Conservation (phyloP, 768 basidiomycete species). For the Phaffia tasmanica region DNA sequence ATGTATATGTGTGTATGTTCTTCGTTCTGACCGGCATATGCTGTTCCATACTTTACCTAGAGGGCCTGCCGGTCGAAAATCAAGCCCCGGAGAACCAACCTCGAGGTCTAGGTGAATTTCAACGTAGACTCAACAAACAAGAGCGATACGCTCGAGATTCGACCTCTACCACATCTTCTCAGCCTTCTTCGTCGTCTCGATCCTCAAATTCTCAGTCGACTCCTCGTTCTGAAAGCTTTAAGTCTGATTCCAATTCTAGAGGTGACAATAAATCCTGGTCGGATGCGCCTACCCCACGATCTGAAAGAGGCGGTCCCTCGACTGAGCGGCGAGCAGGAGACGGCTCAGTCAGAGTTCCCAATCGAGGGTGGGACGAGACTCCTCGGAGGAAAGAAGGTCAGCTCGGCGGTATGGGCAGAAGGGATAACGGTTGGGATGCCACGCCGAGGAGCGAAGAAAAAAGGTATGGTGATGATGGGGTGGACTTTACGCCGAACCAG, state of each 20-base stretch:
- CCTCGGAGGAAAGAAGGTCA: conserved; percentile 46
- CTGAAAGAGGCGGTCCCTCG: conserved; percentile 29
- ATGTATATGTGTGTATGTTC: too few relatives aligned
- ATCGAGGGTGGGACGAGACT: conserved; percentile 89
- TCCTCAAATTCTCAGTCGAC: conserved; percentile 3
- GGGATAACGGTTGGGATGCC: conserved; percentile 25
- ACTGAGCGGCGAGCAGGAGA: conserved; percentile 27
- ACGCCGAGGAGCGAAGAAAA: conserved; percentile 23
- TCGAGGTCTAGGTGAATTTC: conserved; percentile 81
- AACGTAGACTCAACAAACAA: conserved; percentile 70
- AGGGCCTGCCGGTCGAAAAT: conserved; percentile 20
- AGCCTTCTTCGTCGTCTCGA: not conserved
- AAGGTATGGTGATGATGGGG: conserved; percentile 7
- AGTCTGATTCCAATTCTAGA: conserved; percentile 10
- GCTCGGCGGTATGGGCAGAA: conserved; percentile 5
- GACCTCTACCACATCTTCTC: not conserved
- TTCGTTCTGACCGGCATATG: too few relatives aligned
- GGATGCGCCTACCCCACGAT: conserved; percentile 36
- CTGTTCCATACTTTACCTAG: not conserved
- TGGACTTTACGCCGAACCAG: conserved; percentile 29
- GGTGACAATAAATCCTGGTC: conserved; percentile 33
- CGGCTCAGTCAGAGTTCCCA: conserved; percentile 79
- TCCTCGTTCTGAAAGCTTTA: not conserved
- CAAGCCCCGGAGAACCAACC: conserved; percentile 29
- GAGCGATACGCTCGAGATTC: conserved; percentile 13